Base-by-base conservation (phyloP, 805 yeast species). In the Wickerhamomyces subpelliculosus region DNA sequence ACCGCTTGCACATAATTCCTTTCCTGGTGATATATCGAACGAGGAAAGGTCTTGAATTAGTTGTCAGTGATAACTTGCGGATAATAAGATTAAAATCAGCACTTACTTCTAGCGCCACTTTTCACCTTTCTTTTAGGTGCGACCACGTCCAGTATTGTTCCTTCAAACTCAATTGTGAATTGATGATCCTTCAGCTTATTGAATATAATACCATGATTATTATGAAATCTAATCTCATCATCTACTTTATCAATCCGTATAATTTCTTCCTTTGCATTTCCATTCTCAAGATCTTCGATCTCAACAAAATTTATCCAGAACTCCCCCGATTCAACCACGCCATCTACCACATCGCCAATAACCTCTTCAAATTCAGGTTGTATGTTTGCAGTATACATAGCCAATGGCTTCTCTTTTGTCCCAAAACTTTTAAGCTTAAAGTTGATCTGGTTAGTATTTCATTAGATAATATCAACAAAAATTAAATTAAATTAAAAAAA, bases 351-450 rank as follows among this genome's bases (percentile, higher is more conserved):
- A 36, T 71, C 78, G 0, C 45, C 34, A 13, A 73, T 55, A 8
- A 67, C 72, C 2, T 68, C 75, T 20, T 52, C 48, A 40, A 73
- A 71, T 8, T 68, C 54, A 4, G 67, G 60, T 52, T 77, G 81
- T 4, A 73, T 27, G 14, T 40, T 43, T 3, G 47, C 58, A n/a
- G 42, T 33, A 6, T 23, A 22, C 48, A 49, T 41, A 5, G n/a
- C n/a, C n/a, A n/a, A n/a, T n/a, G n/a, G n/a, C n/a, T n/a, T n/a
- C n/a, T n/a, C n/a, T n/a, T n/a, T n/a, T n/a, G n/a, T n/a, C n/a
- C n/a, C n/a, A n/a, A n/a, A n/a, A n/a, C 6, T 29, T n/a, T 25
- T 20, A 23, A n/a, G 10, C 12, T 24, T 11, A 11, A 24, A 5
- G n/a, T 24, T 13, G 5, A 6, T 13, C 27, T 24, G 5, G 13